A percentile compares a stretch with the other conserved stretches of the same genome.
Evolutionary conservation across 768 basidiomycete genomes (phyloP).

Genomic region (Lactifluus pinguis): DNA sequence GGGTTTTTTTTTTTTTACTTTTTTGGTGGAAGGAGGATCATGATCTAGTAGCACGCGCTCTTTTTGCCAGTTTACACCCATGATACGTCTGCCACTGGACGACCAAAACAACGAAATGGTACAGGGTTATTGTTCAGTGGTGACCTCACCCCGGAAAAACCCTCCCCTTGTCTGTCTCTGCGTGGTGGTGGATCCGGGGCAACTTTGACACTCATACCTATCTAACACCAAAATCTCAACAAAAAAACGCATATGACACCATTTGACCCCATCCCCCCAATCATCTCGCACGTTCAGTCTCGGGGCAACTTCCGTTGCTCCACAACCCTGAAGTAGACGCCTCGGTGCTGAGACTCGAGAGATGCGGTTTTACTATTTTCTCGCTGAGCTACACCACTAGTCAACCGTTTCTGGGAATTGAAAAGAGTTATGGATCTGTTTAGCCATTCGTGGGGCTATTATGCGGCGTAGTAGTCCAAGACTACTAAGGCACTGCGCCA

Average conservation of each 20-base stretch:
- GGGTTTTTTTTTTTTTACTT: not conserved
- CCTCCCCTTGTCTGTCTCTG: constrained; percentile 21
- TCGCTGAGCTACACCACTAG: constrained; percentile 26
- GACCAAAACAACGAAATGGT: constrained; percentile 32
- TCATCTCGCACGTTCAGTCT: constrained; percentile 40
- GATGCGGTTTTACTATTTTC: constrained; percentile 29
- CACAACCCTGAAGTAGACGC: constrained; percentile 31
- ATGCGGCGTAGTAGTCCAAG: constrained; percentile 29
- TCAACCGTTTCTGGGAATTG: constrained; percentile 25
- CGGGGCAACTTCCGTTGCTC: constrained; percentile 35
- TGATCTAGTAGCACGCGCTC: not conserved
- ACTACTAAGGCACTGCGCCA: constrained; percentile 37
- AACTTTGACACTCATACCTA: constrained; percentile 18
- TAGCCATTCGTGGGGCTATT: constrained; percentile 49
- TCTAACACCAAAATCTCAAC: constrained; percentile 22
- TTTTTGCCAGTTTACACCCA: not conserved
- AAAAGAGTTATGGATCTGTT: constrained; percentile 32
- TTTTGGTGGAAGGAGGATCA: not conserved
- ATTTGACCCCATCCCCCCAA: not conserved
- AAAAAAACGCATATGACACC: not conserved
- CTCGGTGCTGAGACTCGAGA: constrained; percentile 27
- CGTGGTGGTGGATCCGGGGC: constrained; percentile 11
- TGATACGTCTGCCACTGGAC: not conserved
- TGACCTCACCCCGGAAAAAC: constrained; percentile 25
- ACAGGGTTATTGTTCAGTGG: constrained; percentile 34